Evolutionary conservation across 1,284 basidiomycete species (phyloP).

Genomic region (Coniferiporia weirii): DNA sequence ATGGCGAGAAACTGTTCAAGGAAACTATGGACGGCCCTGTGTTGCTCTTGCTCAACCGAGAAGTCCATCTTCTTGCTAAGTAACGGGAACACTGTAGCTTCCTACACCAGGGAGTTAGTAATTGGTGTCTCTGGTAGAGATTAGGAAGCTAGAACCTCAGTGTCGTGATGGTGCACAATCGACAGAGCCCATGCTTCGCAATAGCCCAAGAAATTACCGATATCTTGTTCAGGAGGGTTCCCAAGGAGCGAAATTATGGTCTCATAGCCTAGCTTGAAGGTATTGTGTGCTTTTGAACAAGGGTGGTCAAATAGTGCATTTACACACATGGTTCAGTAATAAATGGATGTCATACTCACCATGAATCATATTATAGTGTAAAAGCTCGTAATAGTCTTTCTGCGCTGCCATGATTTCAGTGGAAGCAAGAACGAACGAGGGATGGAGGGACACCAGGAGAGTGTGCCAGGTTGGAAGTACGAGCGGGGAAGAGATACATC

Average conservation of each 20-base stretch:
- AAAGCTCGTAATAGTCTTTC: constrained; percentile 18
- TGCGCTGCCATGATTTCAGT: too few species aligned
- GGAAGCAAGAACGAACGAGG: too few species aligned
- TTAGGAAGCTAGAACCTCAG: constrained; percentile 25
- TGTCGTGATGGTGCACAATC: constrained; percentile 30
- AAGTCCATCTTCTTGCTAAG: constrained; percentile 34
- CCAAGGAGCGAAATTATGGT: constrained; percentile 31
- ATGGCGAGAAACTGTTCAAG: constrained; percentile 27
- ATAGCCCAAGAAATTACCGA: constrained; percentile 37
- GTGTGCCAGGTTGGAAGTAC: too few species aligned
- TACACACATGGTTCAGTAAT: not conserved
- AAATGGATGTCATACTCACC: constrained; percentile 12
- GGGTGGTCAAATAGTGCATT: not conserved
- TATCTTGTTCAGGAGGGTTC: constrained; percentile 31
- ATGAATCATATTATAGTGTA: constrained; percentile 24
- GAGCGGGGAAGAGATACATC: too few species aligned
- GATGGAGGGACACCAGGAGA: too few species aligned
- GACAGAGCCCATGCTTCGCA: constrained; percentile 32
- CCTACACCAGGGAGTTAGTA: constrained; percentile 17
- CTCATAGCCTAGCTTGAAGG: constrained; percentile 31
- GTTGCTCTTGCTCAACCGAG: constrained; percentile 31
- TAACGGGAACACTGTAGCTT: constrained; percentile 33
- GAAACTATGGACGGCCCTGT: constrained; percentile 30
- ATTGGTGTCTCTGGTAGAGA: not conserved
- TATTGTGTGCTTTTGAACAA: constrained; percentile 26